These are phyloP conservation scores for Tricladium varicosporioides DNA, from an alignment of 2,329 filamentous ascomycete species.

Conservation along the genomic window DNA sequence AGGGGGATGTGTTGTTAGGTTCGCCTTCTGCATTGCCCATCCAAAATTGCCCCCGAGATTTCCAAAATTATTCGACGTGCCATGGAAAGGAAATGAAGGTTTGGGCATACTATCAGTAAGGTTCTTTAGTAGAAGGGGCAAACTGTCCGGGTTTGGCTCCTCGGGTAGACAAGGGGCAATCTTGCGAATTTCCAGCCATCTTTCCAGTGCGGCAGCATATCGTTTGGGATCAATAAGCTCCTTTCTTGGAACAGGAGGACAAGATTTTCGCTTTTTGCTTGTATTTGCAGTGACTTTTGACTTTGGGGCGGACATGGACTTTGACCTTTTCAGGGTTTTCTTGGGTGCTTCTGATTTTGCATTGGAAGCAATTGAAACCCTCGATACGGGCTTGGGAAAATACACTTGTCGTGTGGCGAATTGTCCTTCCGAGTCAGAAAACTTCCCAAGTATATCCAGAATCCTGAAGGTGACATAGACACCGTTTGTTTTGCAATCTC, in stretches of 20 bases:
- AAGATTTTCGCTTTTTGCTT: slow-evolving; percentile 15
- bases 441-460: slow-evolving; percentile 24
- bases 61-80: slow-evolving; percentile 18
- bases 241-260: neutral
- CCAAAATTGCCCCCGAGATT: slow-evolving; percentile 8
- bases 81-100: slow-evolving; percentile 10
- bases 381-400: slow-evolving; percentile 12
- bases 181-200: slow-evolving; percentile 13
- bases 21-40: slow-evolving; percentile 15
- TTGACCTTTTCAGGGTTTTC: slow-evolving; percentile 7
- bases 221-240: neutral
- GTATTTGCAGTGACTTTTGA: neutral
- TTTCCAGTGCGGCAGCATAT: neutral
- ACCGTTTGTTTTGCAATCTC: slow-evolving; percentile 32
- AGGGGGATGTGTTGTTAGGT: slow-evolving; percentile 20
- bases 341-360: slow-evolving; percentile 6
- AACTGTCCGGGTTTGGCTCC: neutral
- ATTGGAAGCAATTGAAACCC: neutral
- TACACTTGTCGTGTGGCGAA: slow-evolving; percentile 18
- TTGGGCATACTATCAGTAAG: slow-evolving; percentile 2
- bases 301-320: slow-evolving; percentile 1
- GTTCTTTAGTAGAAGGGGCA: neutral
- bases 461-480: slow-evolving; percentile 32
- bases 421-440: slow-evolving; percentile 21
- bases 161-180: slow-evolving; percentile 11